These are phyloP conservation scores for Sporothrix dimorphospora DNA, from an alignment of 2,329 filamentous ascomycete genomes.

Conservation along the genomic window DNA sequence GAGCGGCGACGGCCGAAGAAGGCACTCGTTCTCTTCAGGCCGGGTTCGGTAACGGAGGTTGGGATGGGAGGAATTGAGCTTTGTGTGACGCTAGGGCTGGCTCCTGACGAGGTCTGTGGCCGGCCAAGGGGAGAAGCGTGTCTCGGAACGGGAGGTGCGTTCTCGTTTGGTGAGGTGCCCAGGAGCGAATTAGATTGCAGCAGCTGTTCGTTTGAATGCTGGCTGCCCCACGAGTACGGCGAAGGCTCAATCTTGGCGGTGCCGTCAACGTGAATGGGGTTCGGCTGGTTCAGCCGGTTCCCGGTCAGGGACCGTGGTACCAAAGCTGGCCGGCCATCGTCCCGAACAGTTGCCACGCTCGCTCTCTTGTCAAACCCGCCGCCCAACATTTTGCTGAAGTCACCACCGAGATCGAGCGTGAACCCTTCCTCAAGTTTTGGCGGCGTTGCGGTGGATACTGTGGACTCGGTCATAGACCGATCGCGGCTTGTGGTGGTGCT, in stretches of 20 bases:
- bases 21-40: constrained; percentile 38
- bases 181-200: constrained; percentile 45
- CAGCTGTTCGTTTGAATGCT: constrained; percentile 54
- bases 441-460: constrained; percentile 57
- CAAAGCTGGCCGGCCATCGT: constrained; percentile 41
- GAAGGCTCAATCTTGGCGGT: constrained; percentile 51
- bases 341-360: constrained; percentile 53
- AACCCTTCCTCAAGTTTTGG: constrained; percentile 53
- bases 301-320: constrained; percentile 51
- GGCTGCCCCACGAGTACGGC: constrained; percentile 56
- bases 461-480: constrained; percentile 58
- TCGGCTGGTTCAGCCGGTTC: constrained; percentile 50
- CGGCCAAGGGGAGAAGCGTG: constrained; percentile 42
- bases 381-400: constrained; percentile 62
- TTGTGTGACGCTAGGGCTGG: not conserved
- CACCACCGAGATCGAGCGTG: constrained; percentile 58
- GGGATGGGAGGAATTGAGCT: constrained; percentile 18
- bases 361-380: constrained; percentile 59
- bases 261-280: constrained; percentile 54
- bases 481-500: constrained; percentile 44
- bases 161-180: constrained; percentile 44
- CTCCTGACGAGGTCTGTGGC: constrained; percentile 37
- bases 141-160: constrained; percentile 46
- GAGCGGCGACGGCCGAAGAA: constrained; percentile 39
- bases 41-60: constrained; percentile 43